These are phyloP conservation scores for Clarireedia sp. DNA, from an alignment of 2,329 filamentous ascomycete genomes.

Conservation along the genomic window DNA sequence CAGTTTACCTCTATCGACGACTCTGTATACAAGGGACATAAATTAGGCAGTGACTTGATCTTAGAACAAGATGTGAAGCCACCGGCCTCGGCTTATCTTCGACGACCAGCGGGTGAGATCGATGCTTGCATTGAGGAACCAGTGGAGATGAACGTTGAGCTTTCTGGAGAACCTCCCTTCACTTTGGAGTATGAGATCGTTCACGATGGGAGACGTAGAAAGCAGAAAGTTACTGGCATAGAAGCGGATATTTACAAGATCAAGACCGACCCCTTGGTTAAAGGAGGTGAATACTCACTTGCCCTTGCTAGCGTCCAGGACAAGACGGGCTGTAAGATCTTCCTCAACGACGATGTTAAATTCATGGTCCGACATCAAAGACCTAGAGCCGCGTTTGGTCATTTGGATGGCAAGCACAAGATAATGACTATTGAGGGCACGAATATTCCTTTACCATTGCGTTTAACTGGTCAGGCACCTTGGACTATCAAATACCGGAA, in stretches of 20 bases:
- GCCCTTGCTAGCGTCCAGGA: constrained; percentile 82
- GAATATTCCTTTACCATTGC: constrained; percentile 66
- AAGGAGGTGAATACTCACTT: constrained; percentile 85
- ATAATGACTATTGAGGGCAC: constrained; percentile 71
- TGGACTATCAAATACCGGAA: constrained; percentile 77
- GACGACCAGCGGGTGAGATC: constrained; percentile 44
- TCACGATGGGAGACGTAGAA: constrained; percentile 76
- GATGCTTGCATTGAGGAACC: constrained; percentile 78
- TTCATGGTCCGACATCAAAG: constrained; percentile 83
- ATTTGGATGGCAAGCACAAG: constrained; percentile 70
- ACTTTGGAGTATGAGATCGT: constrained; percentile 87
- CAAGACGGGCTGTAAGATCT: constrained; percentile 75
- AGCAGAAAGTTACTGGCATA: constrained; percentile 57
- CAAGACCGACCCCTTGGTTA: constrained; percentile 62
- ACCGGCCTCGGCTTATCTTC: constrained; percentile 71
- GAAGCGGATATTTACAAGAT: constrained; percentile 58
- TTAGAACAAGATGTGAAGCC: constrained; percentile 91
- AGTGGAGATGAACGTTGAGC: constrained; percentile 63
- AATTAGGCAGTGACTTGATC: constrained; percentile 53
- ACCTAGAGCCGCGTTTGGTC: constrained; percentile 77
- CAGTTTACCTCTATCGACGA: constrained; percentile 76
- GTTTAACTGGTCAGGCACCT: constrained; percentile 76
- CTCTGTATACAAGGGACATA: constrained; percentile 64
- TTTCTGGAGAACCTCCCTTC: constrained; percentile 81
- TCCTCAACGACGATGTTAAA: constrained; percentile 75